A percentile compares a stretch with the other conserved stretches of the same genome.
phyloP scores from a whole-genome alignment of 495 filamentous ascomycete species.

The Tuber melanosporum region DNA sequence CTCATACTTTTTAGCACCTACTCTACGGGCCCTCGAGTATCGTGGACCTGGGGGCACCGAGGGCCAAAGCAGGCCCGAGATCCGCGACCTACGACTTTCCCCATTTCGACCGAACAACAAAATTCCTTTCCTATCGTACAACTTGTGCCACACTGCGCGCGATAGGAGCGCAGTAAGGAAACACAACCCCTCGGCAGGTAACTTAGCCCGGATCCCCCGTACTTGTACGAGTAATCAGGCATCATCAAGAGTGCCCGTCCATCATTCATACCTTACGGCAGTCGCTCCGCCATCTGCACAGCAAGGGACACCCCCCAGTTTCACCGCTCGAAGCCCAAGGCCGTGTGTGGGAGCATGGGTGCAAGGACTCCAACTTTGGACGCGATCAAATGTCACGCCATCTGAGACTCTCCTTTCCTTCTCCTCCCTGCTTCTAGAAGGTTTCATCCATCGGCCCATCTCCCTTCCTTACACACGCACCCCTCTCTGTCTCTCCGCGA shows the following conservation, averaged over 20 bases:
- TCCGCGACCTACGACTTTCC: neutral
- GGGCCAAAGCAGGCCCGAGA: neutral
- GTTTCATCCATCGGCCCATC: neutral
- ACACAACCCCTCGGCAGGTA: neutral
- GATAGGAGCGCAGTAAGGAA: neutral
- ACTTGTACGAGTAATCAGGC: neutral
- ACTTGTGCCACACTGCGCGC: neutral
- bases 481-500: neutral
- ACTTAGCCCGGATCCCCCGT: neutral
- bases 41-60: neutral
- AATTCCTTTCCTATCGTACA: neutral
- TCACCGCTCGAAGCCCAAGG: neutral
- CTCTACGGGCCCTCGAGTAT: neutral
- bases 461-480: neutral
- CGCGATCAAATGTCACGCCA: neutral
- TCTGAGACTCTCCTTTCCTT: neutral
- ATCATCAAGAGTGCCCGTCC: neutral
- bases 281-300: too few relatives aligned
- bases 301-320: neutral
- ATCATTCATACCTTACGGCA: too few relatives aligned
- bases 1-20: neutral
- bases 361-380: neutral
- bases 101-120: neutral
- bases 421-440: neutral
- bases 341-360: neutral